A percentile compares a stretch with the other conserved stretches of the same genome.
Conservation (phyloP, 257 asterid species). For the Nicotiana attenuata region DNA sequence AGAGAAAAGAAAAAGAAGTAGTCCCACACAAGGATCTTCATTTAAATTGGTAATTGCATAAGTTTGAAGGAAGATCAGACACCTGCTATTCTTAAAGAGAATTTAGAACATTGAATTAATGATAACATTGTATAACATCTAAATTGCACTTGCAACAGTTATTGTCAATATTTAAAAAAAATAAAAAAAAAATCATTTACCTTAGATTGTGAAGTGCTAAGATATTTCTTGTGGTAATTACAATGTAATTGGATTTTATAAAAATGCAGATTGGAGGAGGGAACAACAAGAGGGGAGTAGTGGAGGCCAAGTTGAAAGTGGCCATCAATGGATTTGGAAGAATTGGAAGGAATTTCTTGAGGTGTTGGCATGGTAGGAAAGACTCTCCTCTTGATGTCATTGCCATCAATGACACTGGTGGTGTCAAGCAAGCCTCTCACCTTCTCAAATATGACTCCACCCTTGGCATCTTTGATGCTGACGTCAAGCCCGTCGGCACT, state of each 20-base stretch:
- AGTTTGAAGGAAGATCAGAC: not conserved
- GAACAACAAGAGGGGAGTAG: conserved; percentile 58
- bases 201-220: too few species aligned
- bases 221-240: not conserved
- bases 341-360: conserved; percentile 88
- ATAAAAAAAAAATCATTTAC: too few species aligned
- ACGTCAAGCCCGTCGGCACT: conserved; percentile 72
- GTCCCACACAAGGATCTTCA: not conserved
- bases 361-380: conserved; percentile 94
- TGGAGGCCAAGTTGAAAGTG: conserved; percentile 83
- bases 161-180: too few species aligned
- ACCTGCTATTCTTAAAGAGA: not conserved
- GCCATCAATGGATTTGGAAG: conserved; percentile 93
- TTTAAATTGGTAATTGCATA: too few species aligned
- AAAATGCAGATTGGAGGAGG: conserved; percentile 59
- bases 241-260: not conserved
- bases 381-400: conserved; percentile 85
- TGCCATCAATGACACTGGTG: conserved; percentile 90
- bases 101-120: not conserved
- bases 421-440: conserved; percentile 97
- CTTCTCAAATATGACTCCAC: conserved; percentile 95
- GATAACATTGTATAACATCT: not conserved
- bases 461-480: conserved; percentile 90
- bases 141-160: too few species aligned
- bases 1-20: not conserved